Conservation (phyloP, 2,329 filamentous ascomycete species). For the Exophiala spinifera region DNA sequence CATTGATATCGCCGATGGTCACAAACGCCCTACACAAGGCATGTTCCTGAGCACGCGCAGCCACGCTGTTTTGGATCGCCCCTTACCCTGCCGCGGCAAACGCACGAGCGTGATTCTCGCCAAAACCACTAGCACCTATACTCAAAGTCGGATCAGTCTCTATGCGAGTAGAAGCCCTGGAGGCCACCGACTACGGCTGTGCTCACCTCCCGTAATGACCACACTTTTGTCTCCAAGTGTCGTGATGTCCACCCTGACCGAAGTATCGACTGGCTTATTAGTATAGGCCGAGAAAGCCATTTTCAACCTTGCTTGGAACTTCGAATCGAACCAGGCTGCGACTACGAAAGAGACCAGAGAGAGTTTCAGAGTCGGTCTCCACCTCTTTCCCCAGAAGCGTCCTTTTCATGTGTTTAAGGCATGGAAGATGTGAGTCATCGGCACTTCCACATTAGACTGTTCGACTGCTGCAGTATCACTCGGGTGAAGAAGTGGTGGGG, state of each 20-base stretch:
- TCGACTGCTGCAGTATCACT: neutral
- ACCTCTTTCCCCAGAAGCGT: neutral
- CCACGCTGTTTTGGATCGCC: neutral
- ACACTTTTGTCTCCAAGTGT: neutral
- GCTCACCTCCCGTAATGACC: slow-evolving; percentile 5
- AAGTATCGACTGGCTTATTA: slow-evolving; percentile 6
- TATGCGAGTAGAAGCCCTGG: no score
- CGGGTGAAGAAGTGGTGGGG: neutral
- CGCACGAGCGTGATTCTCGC: slow-evolving; percentile 31
- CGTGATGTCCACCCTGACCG: slow-evolving; percentile 1
- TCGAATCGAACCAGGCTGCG: neutral
- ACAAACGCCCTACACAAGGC: slow-evolving; percentile 9
- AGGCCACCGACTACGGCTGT: no score
- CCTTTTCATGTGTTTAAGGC: neutral
- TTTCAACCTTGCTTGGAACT: neutral
- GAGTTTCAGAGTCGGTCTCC: neutral
- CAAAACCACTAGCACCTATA: slow-evolving; percentile 31
- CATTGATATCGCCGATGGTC: slow-evolving; percentile 33
- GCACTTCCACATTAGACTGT: neutral
- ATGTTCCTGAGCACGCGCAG: neutral
- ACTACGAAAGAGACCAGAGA: neutral
- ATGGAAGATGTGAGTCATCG: neutral
- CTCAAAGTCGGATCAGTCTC: neutral
- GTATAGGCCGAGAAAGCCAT: slow-evolving; percentile 4
- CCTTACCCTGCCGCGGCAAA: slow-evolving; percentile 26